Percentiles rank a stretch among this genome's conserved stretches.
phyloP scores from a whole-genome alignment of 202 grass and related monocot species.

The Dendrocalamus latiflorus region DNA sequence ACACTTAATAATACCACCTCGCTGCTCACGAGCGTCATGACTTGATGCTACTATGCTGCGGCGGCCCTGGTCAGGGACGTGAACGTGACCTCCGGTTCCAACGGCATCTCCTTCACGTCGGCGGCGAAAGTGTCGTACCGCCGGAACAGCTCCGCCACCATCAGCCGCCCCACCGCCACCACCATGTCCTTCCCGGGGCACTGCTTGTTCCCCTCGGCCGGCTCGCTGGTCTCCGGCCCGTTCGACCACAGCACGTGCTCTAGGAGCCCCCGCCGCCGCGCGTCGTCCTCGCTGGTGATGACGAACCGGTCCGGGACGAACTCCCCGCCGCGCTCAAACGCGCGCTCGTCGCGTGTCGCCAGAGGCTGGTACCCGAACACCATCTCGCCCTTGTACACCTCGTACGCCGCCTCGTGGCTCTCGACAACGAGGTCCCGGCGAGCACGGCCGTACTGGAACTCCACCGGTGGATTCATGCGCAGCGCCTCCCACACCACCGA shows the following conservation, averaged over 20 bases:
- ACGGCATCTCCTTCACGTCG: constrained; percentile 1
- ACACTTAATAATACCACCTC: too few relatives aligned
- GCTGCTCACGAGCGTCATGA: too few relatives aligned
- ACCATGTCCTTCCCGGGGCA: constrained; percentile 68
- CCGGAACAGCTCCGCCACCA: constrained; percentile 63
- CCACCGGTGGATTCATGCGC: too few relatives aligned
- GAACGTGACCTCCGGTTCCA: constrained; percentile 50
- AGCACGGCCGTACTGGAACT: too few relatives aligned
- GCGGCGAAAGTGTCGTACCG: constrained; percentile 67
- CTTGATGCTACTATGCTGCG: too few relatives aligned
- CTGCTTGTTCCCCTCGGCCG: constrained; percentile 61
- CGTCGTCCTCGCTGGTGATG: neutral
- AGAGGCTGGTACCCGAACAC: too few relatives aligned
- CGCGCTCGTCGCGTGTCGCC: too few relatives aligned
- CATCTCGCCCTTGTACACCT: too few relatives aligned
- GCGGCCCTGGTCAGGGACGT: constrained; percentile 39
- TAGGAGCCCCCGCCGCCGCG: constrained; percentile 21
- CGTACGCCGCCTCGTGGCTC: too few relatives aligned
- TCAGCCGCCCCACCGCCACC: constrained; percentile 39
- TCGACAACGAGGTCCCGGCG: too few relatives aligned
- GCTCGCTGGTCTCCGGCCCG: constrained; percentile 40
- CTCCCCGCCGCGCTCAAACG: too few relatives aligned
- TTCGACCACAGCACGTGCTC: constrained; percentile 76
- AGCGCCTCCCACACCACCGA: too few relatives aligned
- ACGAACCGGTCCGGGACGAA: constrained; percentile 59